Percentiles rank a stretch among this genome's conserved stretches.
Conservation (phyloP, 1,139 yeast species). For the Wickerhamomyces sp. region DNA sequence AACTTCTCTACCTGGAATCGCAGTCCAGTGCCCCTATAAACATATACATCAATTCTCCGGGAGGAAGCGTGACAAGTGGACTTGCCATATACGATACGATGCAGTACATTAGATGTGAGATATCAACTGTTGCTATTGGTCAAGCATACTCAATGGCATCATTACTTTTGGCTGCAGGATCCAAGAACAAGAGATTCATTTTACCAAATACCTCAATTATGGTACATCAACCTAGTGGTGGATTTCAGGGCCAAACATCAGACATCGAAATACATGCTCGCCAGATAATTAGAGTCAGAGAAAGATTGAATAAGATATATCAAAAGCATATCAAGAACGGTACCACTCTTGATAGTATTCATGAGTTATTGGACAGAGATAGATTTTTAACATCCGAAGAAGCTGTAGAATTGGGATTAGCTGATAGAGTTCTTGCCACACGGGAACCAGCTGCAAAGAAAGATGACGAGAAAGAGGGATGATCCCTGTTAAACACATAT, state of each 20-base stretch:
- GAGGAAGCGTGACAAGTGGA: constrained; percentile 32
- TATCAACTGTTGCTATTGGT: constrained; percentile 31
- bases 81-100: constrained; percentile 32
- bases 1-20: constrained; percentile 28
- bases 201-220: constrained; percentile 30
- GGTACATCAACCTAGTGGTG: constrained; percentile 33
- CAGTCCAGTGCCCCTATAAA: constrained; percentile 27
- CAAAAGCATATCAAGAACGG: constrained; percentile 23
- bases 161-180: constrained; percentile 27
- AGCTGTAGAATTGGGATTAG: constrained; percentile 28
- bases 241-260: constrained; percentile 29
- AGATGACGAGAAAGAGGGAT: constrained; percentile 3
- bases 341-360: constrained; percentile 20
- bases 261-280: constrained; percentile 32
- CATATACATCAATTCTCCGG: constrained; percentile 32
- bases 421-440: constrained; percentile 24
- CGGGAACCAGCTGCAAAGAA: constrained; percentile 6
- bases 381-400: constrained; percentile 25
- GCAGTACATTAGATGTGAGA: constrained; percentile 30
- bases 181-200: constrained; percentile 25
- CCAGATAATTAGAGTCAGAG: constrained; percentile 28
- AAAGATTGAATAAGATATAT: constrained; percentile 25
- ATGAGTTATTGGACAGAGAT: constrained; percentile 27
- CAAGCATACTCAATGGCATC: constrained; percentile 33
- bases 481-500: no score